Conservation (phyloP, 495 filamentous ascomycete genomes). For the Letharia lupina region DNA sequence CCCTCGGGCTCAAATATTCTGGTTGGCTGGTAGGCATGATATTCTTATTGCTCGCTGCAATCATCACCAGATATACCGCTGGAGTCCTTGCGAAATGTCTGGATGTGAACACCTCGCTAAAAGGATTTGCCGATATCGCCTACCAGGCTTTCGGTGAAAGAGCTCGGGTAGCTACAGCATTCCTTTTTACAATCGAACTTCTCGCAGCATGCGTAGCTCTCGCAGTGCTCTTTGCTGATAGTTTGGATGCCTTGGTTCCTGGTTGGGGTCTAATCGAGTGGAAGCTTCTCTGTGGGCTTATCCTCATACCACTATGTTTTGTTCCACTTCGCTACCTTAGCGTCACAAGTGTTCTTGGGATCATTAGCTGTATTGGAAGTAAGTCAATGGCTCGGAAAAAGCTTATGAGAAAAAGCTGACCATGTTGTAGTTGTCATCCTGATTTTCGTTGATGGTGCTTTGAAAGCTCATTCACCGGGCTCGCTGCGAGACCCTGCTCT, state of each 20-base stretch:
- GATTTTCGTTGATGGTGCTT: slow-evolving; percentile 73
- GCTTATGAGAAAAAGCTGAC: slow-evolving; percentile 15
- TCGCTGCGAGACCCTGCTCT: slow-evolving; percentile 75
- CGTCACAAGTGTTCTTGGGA: slow-evolving; percentile 84
- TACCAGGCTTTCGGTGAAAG: slow-evolving; percentile 83
- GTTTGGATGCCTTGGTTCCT: slow-evolving; percentile 70
- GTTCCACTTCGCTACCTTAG: slow-evolving; percentile 76
- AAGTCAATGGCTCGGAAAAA: slow-evolving; percentile 32
- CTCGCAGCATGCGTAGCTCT: slow-evolving; percentile 84
- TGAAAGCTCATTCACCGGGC: slow-evolving; percentile 72
- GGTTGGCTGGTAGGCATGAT: slow-evolving; percentile 81
- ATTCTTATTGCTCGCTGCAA: slow-evolving; percentile 64
- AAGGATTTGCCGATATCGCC: slow-evolving; percentile 90
- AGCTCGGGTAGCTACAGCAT: slow-evolving; percentile 68
- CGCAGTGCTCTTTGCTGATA: slow-evolving; percentile 89
- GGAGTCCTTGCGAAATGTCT: slow-evolving; percentile 81
- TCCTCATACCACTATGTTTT: slow-evolving; percentile 79
- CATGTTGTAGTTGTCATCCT: slow-evolving; percentile 60
- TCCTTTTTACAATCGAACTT: slow-evolving; percentile 84
- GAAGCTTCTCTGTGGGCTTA: slow-evolving; percentile 78
- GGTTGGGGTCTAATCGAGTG: slow-evolving; percentile 61
- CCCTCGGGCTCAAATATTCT: slow-evolving; percentile 79
- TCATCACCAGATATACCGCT: slow-evolving; percentile 78
- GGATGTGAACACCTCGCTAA: slow-evolving; percentile 68
- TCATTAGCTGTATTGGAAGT: slow-evolving; percentile 81